Evolutionary conservation across 2,329 filamentous ascomycete genomes (phyloP).

Genomic region (Sarocladium brachiariae): DNA sequence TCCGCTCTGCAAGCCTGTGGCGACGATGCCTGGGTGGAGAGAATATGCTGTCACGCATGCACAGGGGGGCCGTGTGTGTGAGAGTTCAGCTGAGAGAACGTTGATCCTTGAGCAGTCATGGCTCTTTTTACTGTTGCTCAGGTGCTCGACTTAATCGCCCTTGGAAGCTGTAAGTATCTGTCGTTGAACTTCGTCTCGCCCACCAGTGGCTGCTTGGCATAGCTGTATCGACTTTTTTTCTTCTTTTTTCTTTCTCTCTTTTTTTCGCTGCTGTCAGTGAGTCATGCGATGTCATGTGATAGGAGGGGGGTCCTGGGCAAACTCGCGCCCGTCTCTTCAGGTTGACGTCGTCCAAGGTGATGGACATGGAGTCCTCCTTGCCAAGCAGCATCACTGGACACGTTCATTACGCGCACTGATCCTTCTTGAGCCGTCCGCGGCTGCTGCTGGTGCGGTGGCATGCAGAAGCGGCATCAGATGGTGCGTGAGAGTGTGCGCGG

Average conservation of each 20-base stretch:
- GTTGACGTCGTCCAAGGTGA: constrained; percentile 18
- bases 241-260: too few relatives aligned
- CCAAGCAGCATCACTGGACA: constrained; percentile 17
- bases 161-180: constrained; percentile 12
- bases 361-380: constrained; percentile 14
- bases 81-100: neutral
- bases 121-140: neutral
- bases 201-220: constrained; percentile 11
- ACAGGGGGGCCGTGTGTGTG: too few relatives aligned
- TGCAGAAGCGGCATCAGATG: neutral
- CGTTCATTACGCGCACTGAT: constrained; percentile 20
- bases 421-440: constrained; percentile 2
- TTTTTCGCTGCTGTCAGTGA: too few relatives aligned
- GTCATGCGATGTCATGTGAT: too few relatives aligned
- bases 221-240: constrained; percentile 9
- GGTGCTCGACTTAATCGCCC: neutral
- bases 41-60: constrained; percentile 20
- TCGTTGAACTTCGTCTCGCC: constrained; percentile 14
- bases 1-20: constrained; percentile 15
- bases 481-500: constrained; percentile 16
- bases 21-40: constrained; percentile 18
- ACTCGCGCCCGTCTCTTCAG: constrained; percentile 16
- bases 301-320: too few relatives aligned
- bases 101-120: too few relatives aligned
- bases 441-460: neutral